phyloP scores from a whole-genome alignment of 2,329 filamentous ascomycete genomes.

The Monilinia fructicola region DNA sequence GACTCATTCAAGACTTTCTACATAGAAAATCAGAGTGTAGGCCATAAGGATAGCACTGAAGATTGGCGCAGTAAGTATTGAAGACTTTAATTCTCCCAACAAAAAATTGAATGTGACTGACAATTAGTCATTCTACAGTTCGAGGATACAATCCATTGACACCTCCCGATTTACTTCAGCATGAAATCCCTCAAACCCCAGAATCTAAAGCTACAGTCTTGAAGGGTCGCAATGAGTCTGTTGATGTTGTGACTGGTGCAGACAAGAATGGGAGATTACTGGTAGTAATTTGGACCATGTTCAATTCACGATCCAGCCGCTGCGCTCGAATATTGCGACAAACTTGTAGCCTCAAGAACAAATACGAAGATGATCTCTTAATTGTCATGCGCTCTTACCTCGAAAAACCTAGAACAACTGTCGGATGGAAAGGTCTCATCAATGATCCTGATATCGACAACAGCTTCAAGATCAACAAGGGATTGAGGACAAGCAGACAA shows the following conservation, averaged over 20 bases:
- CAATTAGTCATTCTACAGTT: neutral
- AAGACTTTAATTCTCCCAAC: constrained; percentile 4
- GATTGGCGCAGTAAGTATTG: constrained; percentile 75
- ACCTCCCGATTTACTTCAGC: constrained; percentile 89
- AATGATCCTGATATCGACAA: constrained; percentile 99
- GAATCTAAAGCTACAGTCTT: constrained; percentile 54
- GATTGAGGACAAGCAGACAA: constrained; percentile 79
- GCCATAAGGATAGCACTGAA: constrained; percentile 70
- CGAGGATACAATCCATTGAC: constrained; percentile 87
- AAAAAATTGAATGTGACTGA: constrained; percentile 16
- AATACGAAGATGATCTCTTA: constrained; percentile 83
- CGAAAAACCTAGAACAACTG: too few relatives aligned
- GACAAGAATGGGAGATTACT: constrained; percentile 60
- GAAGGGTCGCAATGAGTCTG: constrained; percentile 61
- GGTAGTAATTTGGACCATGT: constrained; percentile 92
- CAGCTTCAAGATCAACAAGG: constrained; percentile 99
- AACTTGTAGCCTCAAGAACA: constrained; percentile 79
- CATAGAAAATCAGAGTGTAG: constrained; percentile 76
- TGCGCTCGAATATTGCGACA: constrained; percentile 89
- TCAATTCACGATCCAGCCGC: constrained; percentile 93
- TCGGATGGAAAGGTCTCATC: constrained; percentile 64
- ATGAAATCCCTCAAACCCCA: constrained; percentile 69
- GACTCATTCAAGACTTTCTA: constrained; percentile 57
- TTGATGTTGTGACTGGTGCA: constrained; percentile 66
- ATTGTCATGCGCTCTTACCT: constrained; percentile 98